Base-by-base conservation (phyloP, 2,329 filamentous ascomycete genomes). In the Colletotrichum lupini region DNA sequence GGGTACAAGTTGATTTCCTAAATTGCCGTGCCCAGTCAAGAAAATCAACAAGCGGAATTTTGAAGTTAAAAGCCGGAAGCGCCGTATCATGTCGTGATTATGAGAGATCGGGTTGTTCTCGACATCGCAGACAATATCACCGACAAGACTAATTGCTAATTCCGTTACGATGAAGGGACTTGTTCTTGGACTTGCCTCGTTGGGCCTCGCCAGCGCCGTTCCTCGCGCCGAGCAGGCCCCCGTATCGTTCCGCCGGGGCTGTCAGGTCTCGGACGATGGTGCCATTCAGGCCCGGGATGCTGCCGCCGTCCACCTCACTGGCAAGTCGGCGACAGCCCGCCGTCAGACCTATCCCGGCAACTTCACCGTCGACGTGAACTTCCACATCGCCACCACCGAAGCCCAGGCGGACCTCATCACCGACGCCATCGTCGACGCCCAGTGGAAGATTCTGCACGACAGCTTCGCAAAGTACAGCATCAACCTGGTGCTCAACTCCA, bases 331-430 rank as follows among this genome's bases (percentile, higher is more conserved):
- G 59, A 3, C 64, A 2, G 28, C 42, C n/a, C 58, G 53, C 19
- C 68, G 68, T 32, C 72, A 65, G 9, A 30, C 49, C n/a, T 58
- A 78, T 14, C 77, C 77, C 16, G 55, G 42, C 22, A 77, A 71
- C 61, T 72, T 79, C 53, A 76, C 68, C 11, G 76, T 79, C 4
- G 76, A 78, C 57, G 77, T 79, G 6, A 70, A 79, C 59, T 77
- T 79, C 46, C 78, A 79, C 67, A 74, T 79, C 52, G 73, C 76
- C 64, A 79, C 77, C 71, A 79, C 77, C 24, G 64, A 74, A 22
- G 78, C 66, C n/a, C 55, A 79, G 22, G 73, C 74, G 6, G 55
- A 68, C 28, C 55, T 76, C 30, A 61, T 76, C 35, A 76, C 72
- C 5, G 74, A 76, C 58, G 69, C 56, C 14, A 72, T 76, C 24